Base-by-base conservation (phyloP, 139 green algal species). In the Chlorella sp. region DNA sequence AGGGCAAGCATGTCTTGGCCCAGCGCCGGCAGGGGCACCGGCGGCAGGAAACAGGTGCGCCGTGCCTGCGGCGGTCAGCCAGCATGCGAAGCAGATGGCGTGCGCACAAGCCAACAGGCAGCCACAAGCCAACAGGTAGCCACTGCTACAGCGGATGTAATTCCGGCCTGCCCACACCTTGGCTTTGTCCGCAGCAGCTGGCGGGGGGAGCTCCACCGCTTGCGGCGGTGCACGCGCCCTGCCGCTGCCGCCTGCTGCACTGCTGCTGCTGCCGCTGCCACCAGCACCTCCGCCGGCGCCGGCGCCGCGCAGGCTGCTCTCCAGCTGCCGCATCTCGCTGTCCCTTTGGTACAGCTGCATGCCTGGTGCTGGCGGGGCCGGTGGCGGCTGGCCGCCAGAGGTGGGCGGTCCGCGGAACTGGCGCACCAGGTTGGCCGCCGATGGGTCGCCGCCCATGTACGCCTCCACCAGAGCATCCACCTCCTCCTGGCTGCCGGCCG, bases 381-480 rank as follows among this genome's bases (percentile, higher is more conserved):
- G n/a, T 17, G n/a, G 26, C 47, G 73, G 26, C 47, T 30, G 44
- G 9, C 51, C 51, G 18, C 11, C 51, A 2, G 51, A 20, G 51
- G 51, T 15, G 12, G 51, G 51, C 0, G 73, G 47, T 17, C 73
- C 73, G 18, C 44, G n/a, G 73, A 75, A 83, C 78, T 83, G 78
- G 6, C 17, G 30, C 25, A 83, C 63, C 39, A 83, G 62, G 26
- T 74, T 18, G 18, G 28, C 28, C 2, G 78, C 78, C 2, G 62
- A 23, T 4, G 62, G 16, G 20, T 64, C 62, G 28, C 78, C 78
- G 16, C 78, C 78, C 41, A 64, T 83, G 39, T 74, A 74, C 2
- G 47, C 84, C n/a, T 85, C 76, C 17, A 85, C 69, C 32, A 88
- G n/a, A 4, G 23, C 57, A 9, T 88, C 84, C 17, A 88, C 69